Base-by-base conservation (phyloP, 257 asterid species). In the Penstemon eatonii region DNA sequence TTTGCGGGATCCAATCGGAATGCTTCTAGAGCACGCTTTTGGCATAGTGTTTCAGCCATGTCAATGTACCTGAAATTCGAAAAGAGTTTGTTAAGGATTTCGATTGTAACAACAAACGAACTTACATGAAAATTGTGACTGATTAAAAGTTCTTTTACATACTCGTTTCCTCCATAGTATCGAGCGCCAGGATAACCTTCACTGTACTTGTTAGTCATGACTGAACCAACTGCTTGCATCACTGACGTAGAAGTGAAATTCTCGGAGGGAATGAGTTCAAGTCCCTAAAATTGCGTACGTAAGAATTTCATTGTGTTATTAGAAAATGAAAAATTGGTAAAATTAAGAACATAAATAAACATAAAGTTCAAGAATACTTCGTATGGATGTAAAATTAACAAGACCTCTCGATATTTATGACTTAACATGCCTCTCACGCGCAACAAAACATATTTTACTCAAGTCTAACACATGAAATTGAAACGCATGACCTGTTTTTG, bases 181-280 rank as follows among this genome's bases (percentile, higher is more conserved):
- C 96, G 79, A 18, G 96, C 97, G 62, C 98, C 96, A 45, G 98
- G 97, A 47, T 89, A 87, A 19, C 98, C 97, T 79, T 90, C 98
- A 74, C 97, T 89, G 65, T 92, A 90, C 86, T 92, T 92, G 82
- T 92, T 92, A 37, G 97, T 92, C 96, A 92, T 87, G 54, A 90
- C 87, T 2, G 97, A 87, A 7, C 98, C 98, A 63, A 92, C 92
- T 0, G 97, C 98, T 88, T 92, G 91, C 88, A 92, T 92, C 75
- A 90, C 97, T 33, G 98, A 87, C 47, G 90, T 73, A 0, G 95
- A 92, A 15, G 89, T 84, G 75, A 83, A 84, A 73, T 79, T 83
- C 68, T 84, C 87, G n/a, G 89, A 84, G 13, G 89, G 97, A 40
- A 90, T 90, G 75, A 90, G 89, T 47, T 90, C 97, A 54, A 88